These are phyloP conservation scores for Neonectria neomacrospora DNA, from an alignment of 2,329 filamentous ascomycete species.

Conservation along the genomic window DNA sequence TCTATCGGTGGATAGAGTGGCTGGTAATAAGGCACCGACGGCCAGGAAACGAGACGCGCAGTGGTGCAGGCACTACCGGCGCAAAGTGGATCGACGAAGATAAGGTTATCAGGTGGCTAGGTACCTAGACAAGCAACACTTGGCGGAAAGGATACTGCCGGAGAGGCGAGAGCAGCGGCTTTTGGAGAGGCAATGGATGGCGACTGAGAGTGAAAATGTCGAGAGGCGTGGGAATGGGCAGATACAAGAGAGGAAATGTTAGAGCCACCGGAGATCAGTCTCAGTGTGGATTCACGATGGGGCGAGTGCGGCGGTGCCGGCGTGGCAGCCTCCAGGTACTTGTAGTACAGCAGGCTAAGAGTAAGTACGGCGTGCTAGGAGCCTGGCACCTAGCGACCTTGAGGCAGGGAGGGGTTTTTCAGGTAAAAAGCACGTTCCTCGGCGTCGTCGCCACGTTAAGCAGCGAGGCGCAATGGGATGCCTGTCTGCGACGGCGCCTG, in stretches of 20 bases:
- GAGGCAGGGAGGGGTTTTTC: not conserved
- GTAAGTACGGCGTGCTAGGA: not conserved
- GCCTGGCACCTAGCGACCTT: not conserved
- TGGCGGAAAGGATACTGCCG: not conserved
- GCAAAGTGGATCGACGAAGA: conserved; percentile 11
- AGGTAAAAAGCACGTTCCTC: conserved; percentile 15
- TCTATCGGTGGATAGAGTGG: conserved; percentile 26
- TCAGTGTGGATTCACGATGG: conserved; percentile 25
- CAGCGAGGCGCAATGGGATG: conserved; percentile 17
- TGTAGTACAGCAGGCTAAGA: not conserved
- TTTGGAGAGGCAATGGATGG: conserved; percentile 2
- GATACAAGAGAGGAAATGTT: conserved; percentile 11
- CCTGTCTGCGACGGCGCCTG: conserved; percentile 8
- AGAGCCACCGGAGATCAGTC: conserved; percentile 1
- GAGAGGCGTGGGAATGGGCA: conserved; percentile 2
- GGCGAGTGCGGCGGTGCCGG: conserved; percentile 19
- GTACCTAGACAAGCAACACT: conserved; percentile 2
- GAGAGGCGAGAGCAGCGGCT: not conserved
- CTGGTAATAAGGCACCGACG: conserved; percentile 36
- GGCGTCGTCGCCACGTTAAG: not conserved
- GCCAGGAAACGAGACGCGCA: conserved; percentile 26
- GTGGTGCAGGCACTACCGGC: conserved; percentile 23
- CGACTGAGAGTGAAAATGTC: conserved; percentile 2
- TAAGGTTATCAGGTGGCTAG: conserved; percentile 16
- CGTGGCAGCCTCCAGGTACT: conserved; percentile 8